phyloP scores from a whole-genome alignment of 139 green algal species.

The Asterochloris erici region DNA sequence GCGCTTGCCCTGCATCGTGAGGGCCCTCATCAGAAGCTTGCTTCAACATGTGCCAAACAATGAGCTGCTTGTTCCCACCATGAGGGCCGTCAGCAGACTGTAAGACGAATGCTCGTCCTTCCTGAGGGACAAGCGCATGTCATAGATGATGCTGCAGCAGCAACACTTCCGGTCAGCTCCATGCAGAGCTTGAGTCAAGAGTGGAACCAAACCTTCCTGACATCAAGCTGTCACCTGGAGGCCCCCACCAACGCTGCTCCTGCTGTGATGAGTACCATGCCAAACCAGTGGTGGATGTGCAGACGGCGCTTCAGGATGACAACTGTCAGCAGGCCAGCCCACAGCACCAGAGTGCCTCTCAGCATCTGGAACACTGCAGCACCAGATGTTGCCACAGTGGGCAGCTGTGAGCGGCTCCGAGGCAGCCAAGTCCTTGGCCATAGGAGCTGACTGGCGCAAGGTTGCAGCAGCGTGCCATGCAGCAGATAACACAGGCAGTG shows the following conservation, averaged over 20 bases:
- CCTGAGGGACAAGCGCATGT: background rate
- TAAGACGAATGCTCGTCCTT: background rate
- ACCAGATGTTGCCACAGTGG: background rate
- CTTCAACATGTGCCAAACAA: no score
- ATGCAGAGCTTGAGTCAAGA: background rate
- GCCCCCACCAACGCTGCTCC: conserved; percentile 78
- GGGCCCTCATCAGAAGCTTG: no score
- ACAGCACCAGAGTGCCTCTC: conserved; percentile 82
- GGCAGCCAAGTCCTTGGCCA: background rate
- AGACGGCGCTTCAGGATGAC: conserved; percentile 65
- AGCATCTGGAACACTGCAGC: conserved; percentile 87
- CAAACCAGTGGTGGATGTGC: conserved; percentile 77
- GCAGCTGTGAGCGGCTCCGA: background rate
- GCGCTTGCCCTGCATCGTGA: no score
- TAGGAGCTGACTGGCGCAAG: background rate
- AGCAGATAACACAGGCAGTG: background rate
- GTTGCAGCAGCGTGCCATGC: background rate
- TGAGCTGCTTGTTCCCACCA: no score
- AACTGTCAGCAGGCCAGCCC: conserved; percentile 77
- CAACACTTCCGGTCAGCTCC: background rate
- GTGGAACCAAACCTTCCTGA: background rate
- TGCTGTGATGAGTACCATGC: conserved; percentile 76
- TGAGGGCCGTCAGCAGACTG: background rate
- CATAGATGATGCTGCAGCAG: conserved; percentile 28
- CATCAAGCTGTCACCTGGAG: conserved; percentile 18